Evolutionary conservation across 495 filamentous ascomycete genomes (phyloP), one percentile per base, ranked within the genome.

Genomic region (Sordaria brevicollis): DNA sequence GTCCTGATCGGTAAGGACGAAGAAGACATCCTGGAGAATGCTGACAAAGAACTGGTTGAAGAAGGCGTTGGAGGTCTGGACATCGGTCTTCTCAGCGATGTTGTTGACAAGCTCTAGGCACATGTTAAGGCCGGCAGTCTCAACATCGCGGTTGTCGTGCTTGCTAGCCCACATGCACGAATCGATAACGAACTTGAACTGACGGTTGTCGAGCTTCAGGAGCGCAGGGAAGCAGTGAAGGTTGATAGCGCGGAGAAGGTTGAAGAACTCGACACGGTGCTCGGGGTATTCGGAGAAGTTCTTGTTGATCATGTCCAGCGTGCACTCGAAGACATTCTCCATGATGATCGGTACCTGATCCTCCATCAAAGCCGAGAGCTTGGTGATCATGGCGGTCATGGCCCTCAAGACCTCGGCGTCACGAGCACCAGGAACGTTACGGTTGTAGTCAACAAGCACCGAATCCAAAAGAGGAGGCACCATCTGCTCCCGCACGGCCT

Each of bases 101-200:
- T 99, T 98, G 78, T 90, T 93, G 82, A 99, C 95, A 70, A 99
- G 84, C 81, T 99, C 95, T 72, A 97, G 89, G 80, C 95, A 99
- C 96, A 98, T 99, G 78, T 92, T 95, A 71, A 99, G 88, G n/a
- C 95, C 95, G 65, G 95, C 96, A 76, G 90, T 91, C 83, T 99
- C 95, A 36, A 99, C 95, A 76, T 97, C 94, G 31, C 95, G 91
- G 79, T 99, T 99, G 81, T 98, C 95, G 79, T 99, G 95, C 81
- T 99, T 99, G 82, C 93, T 97, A 10, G 95, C 95, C 95, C 95
- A 99, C 89, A 98, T 91, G 86, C 95, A 99, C 33, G 94, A 94
- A 76, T 99, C 95, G 73, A 99, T 98, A 74, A 99, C 95, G 76
- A 98, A 96, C 79, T 98, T 98, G 86, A 99, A 98, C 78, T 97